These are phyloP conservation scores for Magnaporthiopsis poae DNA, from an alignment of 2,329 filamentous ascomycete genomes.

Conservation along the genomic window DNA sequence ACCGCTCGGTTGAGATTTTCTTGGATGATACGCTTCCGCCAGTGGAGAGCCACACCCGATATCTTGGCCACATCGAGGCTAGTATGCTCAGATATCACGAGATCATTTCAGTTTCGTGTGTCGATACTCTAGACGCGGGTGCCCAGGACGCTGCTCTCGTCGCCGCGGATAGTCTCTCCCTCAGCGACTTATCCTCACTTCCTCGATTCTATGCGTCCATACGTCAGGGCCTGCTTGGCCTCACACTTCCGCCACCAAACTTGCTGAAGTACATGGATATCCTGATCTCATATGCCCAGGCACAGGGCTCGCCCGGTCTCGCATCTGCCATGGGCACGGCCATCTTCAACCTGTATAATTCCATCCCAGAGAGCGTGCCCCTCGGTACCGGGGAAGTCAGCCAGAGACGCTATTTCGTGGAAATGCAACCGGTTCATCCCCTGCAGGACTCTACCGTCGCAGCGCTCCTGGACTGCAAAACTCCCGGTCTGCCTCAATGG, in stretches of 20 bases:
- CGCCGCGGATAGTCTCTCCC: conserved; percentile 38
- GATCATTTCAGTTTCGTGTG: conserved; percentile 19
- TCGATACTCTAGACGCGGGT: conserved; percentile 19
- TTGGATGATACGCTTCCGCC: conserved; percentile 41
- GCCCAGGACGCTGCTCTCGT: conserved; percentile 25
- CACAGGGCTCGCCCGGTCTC: conserved; percentile 1
- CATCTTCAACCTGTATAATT: conserved; percentile 5
- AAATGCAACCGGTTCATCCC: conserved; percentile 44
- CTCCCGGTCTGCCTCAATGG: conserved; percentile 34
- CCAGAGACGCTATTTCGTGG: conserved; percentile 9
- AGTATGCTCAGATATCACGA: conserved; percentile 37
- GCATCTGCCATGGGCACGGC: conserved; percentile 6
- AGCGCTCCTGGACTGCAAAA: conserved; percentile 29
- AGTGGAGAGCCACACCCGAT: conserved; percentile 25
- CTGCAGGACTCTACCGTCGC: conserved; percentile 48
- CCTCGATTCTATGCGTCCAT: conserved; percentile 16
- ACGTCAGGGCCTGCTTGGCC: neutral
- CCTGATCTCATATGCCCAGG: conserved; percentile 15
- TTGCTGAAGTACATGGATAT: conserved; percentile 13
- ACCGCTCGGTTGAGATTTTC: conserved; percentile 83
- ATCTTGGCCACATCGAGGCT: conserved; percentile 39
- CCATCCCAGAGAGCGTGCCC: neutral
- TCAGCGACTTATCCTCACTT: conserved; percentile 34
- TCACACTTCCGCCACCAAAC: neutral
- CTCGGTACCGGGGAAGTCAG: neutral